These are phyloP conservation scores for Poterioochromonas sp. DNA, from an alignment of 352 stramenopile genomes.

Conservation along the genomic window DNA sequence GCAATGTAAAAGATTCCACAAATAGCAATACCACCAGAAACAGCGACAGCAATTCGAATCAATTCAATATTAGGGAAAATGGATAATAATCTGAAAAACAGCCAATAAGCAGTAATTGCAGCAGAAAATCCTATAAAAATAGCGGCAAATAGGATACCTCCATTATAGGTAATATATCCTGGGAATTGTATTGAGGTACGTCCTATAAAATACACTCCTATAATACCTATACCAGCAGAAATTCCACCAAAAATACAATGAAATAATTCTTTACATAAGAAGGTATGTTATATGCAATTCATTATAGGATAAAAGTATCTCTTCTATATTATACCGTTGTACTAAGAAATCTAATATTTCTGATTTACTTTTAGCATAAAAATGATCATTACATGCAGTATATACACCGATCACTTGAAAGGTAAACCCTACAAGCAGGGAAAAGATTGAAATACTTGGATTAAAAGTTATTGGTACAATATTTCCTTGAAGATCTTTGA, in stretches of 20 bases:
- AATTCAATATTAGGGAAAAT: not conserved
- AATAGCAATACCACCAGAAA: not conserved
- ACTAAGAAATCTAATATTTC: not conserved
- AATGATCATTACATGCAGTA: not conserved
- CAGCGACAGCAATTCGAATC: not conserved
- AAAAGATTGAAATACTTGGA: not conserved
- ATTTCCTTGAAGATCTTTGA: not conserved
- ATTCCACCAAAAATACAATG: not conserved
- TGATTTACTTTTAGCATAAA: not conserved
- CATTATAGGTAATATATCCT: not conserved
- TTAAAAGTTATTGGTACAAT: not conserved
- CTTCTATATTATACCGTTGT: not conserved
- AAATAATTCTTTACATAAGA: not conserved
- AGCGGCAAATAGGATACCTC: not conserved
- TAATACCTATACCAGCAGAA: not conserved
- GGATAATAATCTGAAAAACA: not conserved
- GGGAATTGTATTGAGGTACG: not conserved
- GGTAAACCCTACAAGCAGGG: not conserved
- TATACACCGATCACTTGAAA: not conserved
- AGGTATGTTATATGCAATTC: not conserved
- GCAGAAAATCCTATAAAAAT: not conserved
- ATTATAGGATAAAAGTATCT: not conserved
- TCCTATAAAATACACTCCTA: not conserved
- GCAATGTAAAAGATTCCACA: not conserved
- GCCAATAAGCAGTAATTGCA: not conserved